Base-by-base conservation (phyloP, 345 rosid genomes). In the Bruguiera parviflora region DNA sequence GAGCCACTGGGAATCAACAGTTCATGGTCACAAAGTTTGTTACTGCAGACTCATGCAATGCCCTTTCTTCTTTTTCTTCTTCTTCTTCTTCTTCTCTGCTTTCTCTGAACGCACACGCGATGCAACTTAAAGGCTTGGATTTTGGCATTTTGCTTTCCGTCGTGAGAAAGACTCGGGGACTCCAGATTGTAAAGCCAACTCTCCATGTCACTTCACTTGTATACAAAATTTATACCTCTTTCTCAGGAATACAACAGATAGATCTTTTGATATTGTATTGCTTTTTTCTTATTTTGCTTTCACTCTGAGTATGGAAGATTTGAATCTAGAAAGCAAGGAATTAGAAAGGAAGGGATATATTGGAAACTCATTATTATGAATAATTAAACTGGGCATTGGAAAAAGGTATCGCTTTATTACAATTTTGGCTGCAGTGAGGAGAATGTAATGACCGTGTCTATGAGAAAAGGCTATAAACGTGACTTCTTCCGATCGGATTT, bases 11-110 rank as follows among this genome's bases (percentile, higher is more conserved):
- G 29, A 21, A 78, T 51, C 22, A 73, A 71, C 58, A 28, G 51
- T 71, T 74, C 87, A 59, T 83, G 88, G 92, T 59, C 81, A 53
- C 92, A 2, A 77, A 68, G 72, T 75, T 78, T 25, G 21, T 83
- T 49, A 66, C 77, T 0, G 90, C 83, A 52, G 70, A 60, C 37
- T 85, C 96, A 6, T 56, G 79, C 13, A 63, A 53, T 58, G 33
- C 59, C 43, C 22, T 74, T 65, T 55, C 78, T 46, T 43, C 49
- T 39, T 72, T 66, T 47, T 72, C 63, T 65, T 53, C 80, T 33
- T 49, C 47, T 47, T 71, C 68, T 49, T 72, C 66, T 18, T 25
- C 63, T 71, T 67, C 25, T 16, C 35, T 1, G n/a, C 2, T 74
- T 25, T 51, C 68, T 53, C 53, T 21, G 3, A 31, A 19, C 2